Percentiles rank a stretch among this genome's conserved stretches.
Evolutionary conservation across 2,329 filamentous ascomycete species (phyloP).

Genomic region (Sarocladiaceae sp.): DNA sequence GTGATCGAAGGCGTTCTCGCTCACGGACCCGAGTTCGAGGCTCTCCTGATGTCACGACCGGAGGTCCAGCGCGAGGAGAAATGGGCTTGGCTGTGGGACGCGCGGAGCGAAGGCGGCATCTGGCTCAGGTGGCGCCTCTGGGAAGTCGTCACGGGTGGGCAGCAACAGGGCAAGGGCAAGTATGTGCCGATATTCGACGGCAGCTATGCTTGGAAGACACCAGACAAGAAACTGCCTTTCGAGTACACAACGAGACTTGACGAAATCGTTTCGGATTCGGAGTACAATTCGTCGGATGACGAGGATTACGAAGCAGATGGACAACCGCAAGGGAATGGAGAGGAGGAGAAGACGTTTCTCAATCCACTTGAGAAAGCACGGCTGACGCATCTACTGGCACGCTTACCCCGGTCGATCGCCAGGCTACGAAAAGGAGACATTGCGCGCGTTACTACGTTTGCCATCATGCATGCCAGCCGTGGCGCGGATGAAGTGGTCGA

Average conservation of each 20-base stretch:
- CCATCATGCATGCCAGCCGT: constrained; percentile 76
- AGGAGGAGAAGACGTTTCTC: constrained; percentile 58
- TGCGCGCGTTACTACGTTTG: constrained; percentile 79
- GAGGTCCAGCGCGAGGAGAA: constrained; percentile 81
- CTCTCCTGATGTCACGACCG: constrained; percentile 78
- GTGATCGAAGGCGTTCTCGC: constrained; percentile 74
- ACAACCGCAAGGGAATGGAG: constrained; percentile 39
- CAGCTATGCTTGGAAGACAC: constrained; percentile 69
- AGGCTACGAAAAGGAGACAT: constrained; percentile 79
- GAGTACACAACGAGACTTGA: constrained; percentile 73
- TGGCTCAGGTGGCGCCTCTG: constrained; percentile 94
- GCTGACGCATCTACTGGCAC: constrained; percentile 74
- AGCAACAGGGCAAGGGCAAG: constrained; percentile 40
- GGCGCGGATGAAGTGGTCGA: constrained; percentile 91
- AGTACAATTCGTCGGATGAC: constrained; percentile 83
- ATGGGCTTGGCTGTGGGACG: constrained; percentile 92
- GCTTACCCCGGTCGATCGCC: constrained; percentile 69
- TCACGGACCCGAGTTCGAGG: constrained; percentile 83
- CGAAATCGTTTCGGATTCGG: constrained; percentile 75
- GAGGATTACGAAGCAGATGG: constrained; percentile 58
- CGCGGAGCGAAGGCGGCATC: constrained; percentile 68
- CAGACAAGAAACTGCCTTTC: constrained; percentile 66
- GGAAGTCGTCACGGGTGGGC: constrained; percentile 69
- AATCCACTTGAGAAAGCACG: constrained; percentile 80
- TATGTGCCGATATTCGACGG: constrained; percentile 68